Evolutionary conservation across 768 basidiomycete genomes (phyloP).

Genomic region (Rossbeevera mucosa): DNA sequence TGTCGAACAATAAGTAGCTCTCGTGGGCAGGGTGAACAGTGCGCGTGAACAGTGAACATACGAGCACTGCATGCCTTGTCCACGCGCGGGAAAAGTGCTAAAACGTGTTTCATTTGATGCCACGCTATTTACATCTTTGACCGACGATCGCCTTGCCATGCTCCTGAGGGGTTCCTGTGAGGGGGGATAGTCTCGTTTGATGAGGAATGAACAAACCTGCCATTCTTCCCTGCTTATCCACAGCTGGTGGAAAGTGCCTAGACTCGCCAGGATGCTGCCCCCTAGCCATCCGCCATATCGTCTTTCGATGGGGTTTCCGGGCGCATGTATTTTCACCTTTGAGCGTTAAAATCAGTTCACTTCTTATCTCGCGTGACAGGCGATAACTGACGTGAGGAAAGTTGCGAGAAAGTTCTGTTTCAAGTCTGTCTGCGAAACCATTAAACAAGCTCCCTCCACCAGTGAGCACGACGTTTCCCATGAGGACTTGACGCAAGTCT

Average conservation of each 20-base stretch:
- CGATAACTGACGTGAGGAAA: conserved; percentile 70
- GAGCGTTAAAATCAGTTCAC: conserved; percentile 15
- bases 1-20: not conserved
- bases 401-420: conserved; percentile 65
- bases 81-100: not conserved
- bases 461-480: conserved; percentile 93
- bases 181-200: conserved; percentile 1
- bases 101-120: conserved; percentile 1
- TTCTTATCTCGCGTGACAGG: not conserved
- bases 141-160: conserved; percentile 80
- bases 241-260: conserved; percentile 96
- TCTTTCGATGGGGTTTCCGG: conserved; percentile 86
- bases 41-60: not conserved
- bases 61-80: not conserved
- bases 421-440: conserved; percentile 81
- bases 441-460: conserved; percentile 87
- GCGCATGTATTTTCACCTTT: conserved; percentile 87
- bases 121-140: conserved; percentile 72
- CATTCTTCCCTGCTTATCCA: conserved; percentile 95
- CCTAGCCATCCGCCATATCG: conserved; percentile 94
- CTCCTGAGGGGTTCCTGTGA: conserved; percentile 43
- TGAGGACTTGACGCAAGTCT: conserved; percentile 84
- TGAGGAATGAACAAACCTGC: conserved; percentile 52
- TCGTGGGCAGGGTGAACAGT: not conserved
- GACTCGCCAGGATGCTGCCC: conserved; percentile 87